Evolutionary conservation across 495 filamentous ascomycete genomes (phyloP), one percentile per base, ranked within the genome.

Genomic region (Neurospora sp.): DNA sequence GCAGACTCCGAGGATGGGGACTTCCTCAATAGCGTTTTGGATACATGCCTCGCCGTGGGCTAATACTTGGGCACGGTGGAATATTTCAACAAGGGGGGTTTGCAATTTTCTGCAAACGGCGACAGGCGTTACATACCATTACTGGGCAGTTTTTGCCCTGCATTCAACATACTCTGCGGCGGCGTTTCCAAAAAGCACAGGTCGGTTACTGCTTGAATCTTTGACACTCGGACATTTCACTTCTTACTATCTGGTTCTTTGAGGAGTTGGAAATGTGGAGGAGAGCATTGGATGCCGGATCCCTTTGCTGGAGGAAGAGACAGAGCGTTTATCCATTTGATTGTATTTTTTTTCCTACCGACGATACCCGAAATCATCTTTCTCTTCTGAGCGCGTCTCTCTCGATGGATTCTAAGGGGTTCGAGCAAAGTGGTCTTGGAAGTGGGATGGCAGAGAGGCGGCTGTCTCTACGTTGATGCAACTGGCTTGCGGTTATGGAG

Each of bases 21-120:
- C 69, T 85, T 89, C 37, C 82, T 98, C 74, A 88, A 90, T 75
- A 84, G 82, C 31, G 83, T 96, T 66, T 82, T 98, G 72, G 94
- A 97, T 76, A 85, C 83, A 7, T 82, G 81, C 41, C 75, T 87
- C 71, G 81, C 83, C 3, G 82, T 82, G 10, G 72, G 74, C 38
- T 77, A 18, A 70, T 71, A 35, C 31, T 31, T n/a, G 16, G 39
- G 40, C 72, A 37, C 59, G 38, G 72, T 14, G 35, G 54, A 69
- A 23, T 54, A 18, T 20, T 54, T 54, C 46, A 54, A 7, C 20
- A 27, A 4, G 12, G 20, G 23, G 48, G 48, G 5, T 16, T 14
- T 54, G 2, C 5, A 62, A 12, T 23, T 23, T 62, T 35, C 3
- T 9, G 18, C 54, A 9, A 66, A 35, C 6, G 54, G 54, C 54